Evolutionary conservation across 208 protist species (phyloP).

Genomic region (Balamuthia mandrillaris): DNA sequence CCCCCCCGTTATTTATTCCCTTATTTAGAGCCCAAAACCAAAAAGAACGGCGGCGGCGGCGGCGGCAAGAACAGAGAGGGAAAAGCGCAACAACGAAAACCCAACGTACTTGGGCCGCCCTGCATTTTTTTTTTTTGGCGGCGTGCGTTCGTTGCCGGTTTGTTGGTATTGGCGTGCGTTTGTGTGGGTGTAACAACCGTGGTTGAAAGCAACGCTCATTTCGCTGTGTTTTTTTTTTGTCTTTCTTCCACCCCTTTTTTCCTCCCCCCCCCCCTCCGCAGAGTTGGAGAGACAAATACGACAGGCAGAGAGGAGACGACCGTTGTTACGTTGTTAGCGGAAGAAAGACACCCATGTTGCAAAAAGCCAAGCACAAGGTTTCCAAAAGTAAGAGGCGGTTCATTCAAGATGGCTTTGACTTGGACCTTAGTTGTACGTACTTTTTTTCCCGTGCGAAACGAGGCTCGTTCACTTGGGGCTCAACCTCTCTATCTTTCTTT

Average conservation of each 20-base stretch:
- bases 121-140: neutral
- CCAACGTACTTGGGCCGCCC: neutral
- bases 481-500: neutral
- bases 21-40: neutral
- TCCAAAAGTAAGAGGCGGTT: slow-evolving; percentile 12
- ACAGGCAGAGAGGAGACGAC: no score
- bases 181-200: neutral
- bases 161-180: neutral
- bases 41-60: neutral
- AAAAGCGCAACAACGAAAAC: neutral
- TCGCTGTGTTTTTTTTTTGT: neutral
- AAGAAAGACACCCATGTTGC: neutral
- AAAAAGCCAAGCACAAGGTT: neutral
- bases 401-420: slow-evolving; percentile 1
- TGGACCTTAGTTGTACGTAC: neutral
- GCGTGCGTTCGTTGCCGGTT: neutral
- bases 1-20: neutral
- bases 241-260: neutral
- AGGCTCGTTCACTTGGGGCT: neutral
- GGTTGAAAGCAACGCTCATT: neutral
- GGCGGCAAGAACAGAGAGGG: neutral
- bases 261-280: no score
- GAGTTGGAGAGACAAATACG: no score
- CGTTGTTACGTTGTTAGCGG: no score
- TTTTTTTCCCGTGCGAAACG: neutral